Evolutionary conservation across 2,329 filamentous ascomycete species (phyloP).

Genomic region (Aureobasidium sp.): DNA sequence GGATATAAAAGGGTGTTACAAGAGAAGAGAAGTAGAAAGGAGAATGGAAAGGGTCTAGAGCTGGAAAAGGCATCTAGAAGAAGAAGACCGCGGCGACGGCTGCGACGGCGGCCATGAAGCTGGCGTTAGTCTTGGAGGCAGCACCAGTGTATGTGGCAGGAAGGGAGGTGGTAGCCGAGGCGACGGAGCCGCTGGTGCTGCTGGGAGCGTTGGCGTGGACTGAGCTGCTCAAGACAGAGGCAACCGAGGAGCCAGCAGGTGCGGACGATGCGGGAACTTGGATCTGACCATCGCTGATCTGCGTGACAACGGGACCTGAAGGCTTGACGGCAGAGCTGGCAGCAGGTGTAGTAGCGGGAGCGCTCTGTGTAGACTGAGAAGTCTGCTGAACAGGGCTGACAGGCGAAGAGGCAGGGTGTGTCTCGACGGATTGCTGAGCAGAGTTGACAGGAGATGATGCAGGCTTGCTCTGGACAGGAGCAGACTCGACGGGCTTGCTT

Average conservation of each 20-base stretch:
- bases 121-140: slow-evolving; percentile 32
- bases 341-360: neutral
- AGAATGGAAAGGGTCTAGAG: neutral
- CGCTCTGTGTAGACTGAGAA: neutral
- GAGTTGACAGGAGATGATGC: no score
- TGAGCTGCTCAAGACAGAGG: neutral
- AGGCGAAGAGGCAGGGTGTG: neutral
- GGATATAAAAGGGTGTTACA: neutral
- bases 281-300: slow-evolving; percentile 16
- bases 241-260: neutral
- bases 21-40: slow-evolving; percentile 4
- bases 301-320: slow-evolving; percentile 5
- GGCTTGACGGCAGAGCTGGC: slow-evolving; percentile 4
- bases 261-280: neutral
- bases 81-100: slow-evolving; percentile 34
- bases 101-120: slow-evolving; percentile 33
- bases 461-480: neutral
- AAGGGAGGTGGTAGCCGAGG: slow-evolving; percentile 16
- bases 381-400: neutral
- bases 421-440: neutral
- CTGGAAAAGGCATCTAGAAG: neutral
- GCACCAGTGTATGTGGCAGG: slow-evolving; percentile 30
- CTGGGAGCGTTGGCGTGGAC: neutral
- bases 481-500: neutral
- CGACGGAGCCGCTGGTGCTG: neutral